Evolutionary conservation across 116 monocot genomes (phyloP).

Genomic region (Zostera marina): DNA sequence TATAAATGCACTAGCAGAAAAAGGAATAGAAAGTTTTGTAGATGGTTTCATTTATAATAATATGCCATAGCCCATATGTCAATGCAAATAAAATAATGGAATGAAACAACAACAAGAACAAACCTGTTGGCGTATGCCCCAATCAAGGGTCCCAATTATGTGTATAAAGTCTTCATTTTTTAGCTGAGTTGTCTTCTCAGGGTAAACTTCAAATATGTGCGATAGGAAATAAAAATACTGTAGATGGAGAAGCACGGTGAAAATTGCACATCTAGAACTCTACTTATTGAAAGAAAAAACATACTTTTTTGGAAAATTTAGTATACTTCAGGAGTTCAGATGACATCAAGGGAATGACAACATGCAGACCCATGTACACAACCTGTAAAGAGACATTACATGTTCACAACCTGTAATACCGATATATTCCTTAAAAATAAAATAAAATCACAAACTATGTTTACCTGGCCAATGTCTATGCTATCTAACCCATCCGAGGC

Average conservation of each 20-base stretch:
- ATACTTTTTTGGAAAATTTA: constrained; percentile 71
- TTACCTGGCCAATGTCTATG: constrained; percentile 69
- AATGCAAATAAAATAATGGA: not conserved
- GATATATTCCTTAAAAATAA: not conserved
- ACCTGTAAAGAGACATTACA: constrained; percentile 30
- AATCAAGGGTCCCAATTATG: constrained; percentile 50
- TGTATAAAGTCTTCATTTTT: constrained; percentile 52
- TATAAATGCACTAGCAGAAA: too few relatives aligned
- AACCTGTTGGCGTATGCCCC: constrained; percentile 66
- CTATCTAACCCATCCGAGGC: constrained; percentile 30
- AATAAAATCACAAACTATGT: not conserved
- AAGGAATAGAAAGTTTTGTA: too few relatives aligned
- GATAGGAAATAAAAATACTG: constrained; percentile 86
- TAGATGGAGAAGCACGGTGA: constrained; percentile 4
- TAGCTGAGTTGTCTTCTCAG: constrained; percentile 77
- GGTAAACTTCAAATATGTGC: constrained; percentile 90
- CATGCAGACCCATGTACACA: constrained; percentile 73
- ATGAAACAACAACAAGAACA: not conserved
- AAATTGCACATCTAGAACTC: not conserved
- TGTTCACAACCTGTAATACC: too few relatives aligned
- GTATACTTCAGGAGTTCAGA: constrained; percentile 85
- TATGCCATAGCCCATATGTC: not conserved
- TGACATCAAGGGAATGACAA: constrained; percentile 74
- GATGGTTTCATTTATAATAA: too few relatives aligned
- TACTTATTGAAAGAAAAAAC: constrained; percentile 6